Conservation (phyloP, 345 rosid genomes). For the sweet orange (Citrus sinensis) region DVS_A1.0 CM039165.1:13353501-13354000, state of each 20-base stretch:
- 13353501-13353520: too few species aligned
- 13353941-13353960: constrained; percentile 6
- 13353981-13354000: neutral
- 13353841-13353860: constrained; percentile 22
- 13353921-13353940: neutral
- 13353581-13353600: neutral
- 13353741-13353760: constrained; percentile 24
- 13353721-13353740: constrained; percentile 20
- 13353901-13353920: too few species aligned
- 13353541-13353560: neutral
- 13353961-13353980: constrained; percentile 9
- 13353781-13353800: constrained; percentile 38
- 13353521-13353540: too few species aligned
- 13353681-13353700: neutral
- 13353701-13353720: neutral
- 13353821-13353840: constrained; percentile 36
- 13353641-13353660: neutral
- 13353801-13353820: constrained; percentile 23
- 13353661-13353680: neutral
- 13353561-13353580: neutral
- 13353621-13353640: neutral
- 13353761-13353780: constrained; percentile 20
- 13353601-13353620: neutral
- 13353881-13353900: neutral
- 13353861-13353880: constrained; percentile 12